Conservation (phyloP, 768 basidiomycete genomes). For the Hemileccinum rubropunctum region DNA sequence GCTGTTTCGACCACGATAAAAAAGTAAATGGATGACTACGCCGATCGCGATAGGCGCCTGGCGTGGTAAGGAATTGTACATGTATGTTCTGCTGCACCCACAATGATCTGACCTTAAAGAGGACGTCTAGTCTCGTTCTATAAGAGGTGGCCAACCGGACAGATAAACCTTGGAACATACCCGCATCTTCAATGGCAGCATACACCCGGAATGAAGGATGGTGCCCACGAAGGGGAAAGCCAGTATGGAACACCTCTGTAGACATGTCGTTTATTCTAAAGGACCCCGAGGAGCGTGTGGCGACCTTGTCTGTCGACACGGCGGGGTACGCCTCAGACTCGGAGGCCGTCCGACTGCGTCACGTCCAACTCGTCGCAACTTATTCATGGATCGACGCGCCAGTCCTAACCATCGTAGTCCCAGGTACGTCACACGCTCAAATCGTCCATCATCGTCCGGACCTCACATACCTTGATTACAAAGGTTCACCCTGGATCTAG, state of each 20-base stretch:
- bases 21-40: too few species aligned
- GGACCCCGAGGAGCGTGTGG: constrained; percentile 17
- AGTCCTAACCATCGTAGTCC: constrained; percentile 50
- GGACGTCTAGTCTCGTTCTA: background rate
- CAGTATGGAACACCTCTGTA: background rate
- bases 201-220: constrained; percentile 6
- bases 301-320: constrained; percentile 16
- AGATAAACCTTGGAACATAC: too few species aligned
- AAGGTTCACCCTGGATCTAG: constrained; percentile 65
- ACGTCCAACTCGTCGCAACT: constrained; percentile 46
- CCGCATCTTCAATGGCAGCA: constrained; percentile 17
- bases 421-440: constrained; percentile 39
- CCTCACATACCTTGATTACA: background rate
- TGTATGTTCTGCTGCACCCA: too few species aligned
- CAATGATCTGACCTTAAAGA: constrained; percentile 12
- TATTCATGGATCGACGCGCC: constrained; percentile 50
- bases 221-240: constrained; percentile 16
- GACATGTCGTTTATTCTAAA: constrained; percentile 16
- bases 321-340: constrained; percentile 10
- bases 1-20: too few species aligned
- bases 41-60: too few species aligned
- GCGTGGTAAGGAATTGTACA: too few species aligned
- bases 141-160: background rate
- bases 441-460: background rate
- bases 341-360: constrained; percentile 31